Percentiles rank a stretch among this genome's conserved stretches.
Evolutionary conservation across 306 rosid species (phyloP).

Genomic region (Acmispon strigosus): DNA sequence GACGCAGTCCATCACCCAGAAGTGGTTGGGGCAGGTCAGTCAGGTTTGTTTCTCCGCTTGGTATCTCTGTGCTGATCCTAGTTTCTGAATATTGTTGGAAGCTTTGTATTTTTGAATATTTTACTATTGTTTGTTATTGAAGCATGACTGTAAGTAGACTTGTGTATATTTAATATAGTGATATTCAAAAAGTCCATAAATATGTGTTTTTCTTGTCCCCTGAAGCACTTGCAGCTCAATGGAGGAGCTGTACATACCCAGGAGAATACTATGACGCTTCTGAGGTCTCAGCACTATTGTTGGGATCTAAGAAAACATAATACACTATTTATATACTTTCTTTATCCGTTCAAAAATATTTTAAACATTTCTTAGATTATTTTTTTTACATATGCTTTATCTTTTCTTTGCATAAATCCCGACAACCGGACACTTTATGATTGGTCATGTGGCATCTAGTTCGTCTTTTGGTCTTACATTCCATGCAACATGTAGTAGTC

Average conservation of each 20-base stretch:
- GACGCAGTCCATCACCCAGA: slow-evolving; percentile 59
- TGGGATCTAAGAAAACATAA: not conserved
- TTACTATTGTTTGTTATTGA: not conserved
- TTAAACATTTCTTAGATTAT: not conserved
- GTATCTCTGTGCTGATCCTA: not conserved
- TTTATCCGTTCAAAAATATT: not conserved
- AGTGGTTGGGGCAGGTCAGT: slow-evolving; percentile 61
- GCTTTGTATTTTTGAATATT: not conserved
- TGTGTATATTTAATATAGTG: not conserved
- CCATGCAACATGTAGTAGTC: not conserved
- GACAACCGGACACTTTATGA: not conserved
- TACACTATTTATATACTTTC: not conserved
- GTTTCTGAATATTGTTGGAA: slow-evolving; percentile 21
- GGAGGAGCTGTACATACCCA: slow-evolving; percentile 1
- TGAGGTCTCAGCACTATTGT: not conserved
- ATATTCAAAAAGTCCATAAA: not conserved
- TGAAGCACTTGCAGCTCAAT: not conserved
- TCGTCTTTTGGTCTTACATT: not conserved
- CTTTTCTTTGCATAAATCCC: not conserved
- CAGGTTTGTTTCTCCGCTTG: slow-evolving; percentile 39
- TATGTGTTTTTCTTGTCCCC: not conserved
- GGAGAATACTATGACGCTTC: not conserved
- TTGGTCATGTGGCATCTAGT: not conserved
- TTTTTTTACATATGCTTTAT: not conserved
- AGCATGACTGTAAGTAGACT: not conserved